phyloP scores from a whole-genome alignment of 371 early-diverging fungal genomes.

The Batkoa obscura region DNA sequence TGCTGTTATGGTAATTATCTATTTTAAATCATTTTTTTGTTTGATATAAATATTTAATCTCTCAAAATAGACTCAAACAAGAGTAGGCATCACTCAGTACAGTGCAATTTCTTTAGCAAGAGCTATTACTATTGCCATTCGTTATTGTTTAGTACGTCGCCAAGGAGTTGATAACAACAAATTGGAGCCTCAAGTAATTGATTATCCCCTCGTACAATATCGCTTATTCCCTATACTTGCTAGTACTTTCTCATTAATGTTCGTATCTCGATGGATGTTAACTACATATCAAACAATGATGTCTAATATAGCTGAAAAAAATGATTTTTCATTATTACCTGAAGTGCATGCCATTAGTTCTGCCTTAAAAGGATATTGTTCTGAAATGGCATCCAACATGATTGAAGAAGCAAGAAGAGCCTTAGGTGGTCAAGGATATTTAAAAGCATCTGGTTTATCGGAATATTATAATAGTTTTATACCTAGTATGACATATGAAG shows the following conservation, averaged over 20 bases:
- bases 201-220: slow-evolving; percentile 61
- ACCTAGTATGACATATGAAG: slow-evolving; percentile 39
- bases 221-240: slow-evolving; percentile 62
- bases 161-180: slow-evolving; percentile 50
- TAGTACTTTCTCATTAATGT: slow-evolving; percentile 53
- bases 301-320: slow-evolving; percentile 20
- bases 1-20: slow-evolving; percentile 63
- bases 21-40: slow-evolving; percentile 34
- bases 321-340: slow-evolving; percentile 28
- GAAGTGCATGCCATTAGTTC: slow-evolving; percentile 73
- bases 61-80: slow-evolving; percentile 45
- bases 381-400: slow-evolving; percentile 49
- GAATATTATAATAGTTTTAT: slow-evolving; percentile 46
- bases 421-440: slow-evolving; percentile 74
- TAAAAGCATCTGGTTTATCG: slow-evolving; percentile 46
- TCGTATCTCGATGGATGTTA: slow-evolving; percentile 46
- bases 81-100: slow-evolving; percentile 35
- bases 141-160: slow-evolving; percentile 56
- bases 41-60: slow-evolving; percentile 25
- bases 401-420: slow-evolving; percentile 56
- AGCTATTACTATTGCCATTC: slow-evolving; percentile 55
- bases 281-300: slow-evolving; percentile 43
- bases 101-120: slow-evolving; percentile 30
- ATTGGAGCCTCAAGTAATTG: slow-evolving; percentile 52
- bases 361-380: slow-evolving; percentile 63